Evolutionary conservation across 2,329 filamentous ascomycete genomes (phyloP), one percentile per base, ranked within the genome.

Genomic region (Aureobasidium pullulans): DNA sequence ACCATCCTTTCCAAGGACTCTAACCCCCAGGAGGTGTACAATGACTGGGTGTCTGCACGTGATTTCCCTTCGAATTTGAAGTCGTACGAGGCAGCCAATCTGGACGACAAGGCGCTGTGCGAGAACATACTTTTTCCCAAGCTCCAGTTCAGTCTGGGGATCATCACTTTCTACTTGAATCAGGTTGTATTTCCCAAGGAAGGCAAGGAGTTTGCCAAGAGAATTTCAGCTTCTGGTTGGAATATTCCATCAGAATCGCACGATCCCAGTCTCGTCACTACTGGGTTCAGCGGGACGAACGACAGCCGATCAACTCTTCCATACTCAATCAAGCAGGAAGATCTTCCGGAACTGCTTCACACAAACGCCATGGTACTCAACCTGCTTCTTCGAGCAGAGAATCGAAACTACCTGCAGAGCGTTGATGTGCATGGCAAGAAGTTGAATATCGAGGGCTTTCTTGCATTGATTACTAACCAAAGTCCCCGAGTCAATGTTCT

Each of bases 271-370:
- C n/a, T 53, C 7, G 13, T 60, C 1, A 87, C 85, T 0, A 88
- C 85, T 0, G 87, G 87, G 0, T 90, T 91, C 67, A 87, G 83
- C 7, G 87, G 87, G 0, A 90, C 87, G 0, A 89, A 88, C 46
- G 87, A 90, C 66, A 84, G 81, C 19, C 76, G 79, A 39, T 72
- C 71, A 0, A 74, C 87, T 36, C 70, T 89, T 0, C 87, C 87
- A 0, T 68, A 84, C n/a, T 83, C 77, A 0, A 82, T 89, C 19
- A 68, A 73, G 19, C 85, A 89, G 54, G 70, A 81, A 0, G 85
- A 90, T 61, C 74, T 90, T 0, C 71, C 75, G 0, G 69, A 74
- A 0, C 74, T 88, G 0, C 65, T 71, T 0, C 83, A 88, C 53
- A 91, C 87, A 0, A 89, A 89, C 63, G 86, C 87, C 0, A 67